Conservation (phyloP, 2,329 filamentous ascomycete species). For the Lomentospora prolificans region DNA sequence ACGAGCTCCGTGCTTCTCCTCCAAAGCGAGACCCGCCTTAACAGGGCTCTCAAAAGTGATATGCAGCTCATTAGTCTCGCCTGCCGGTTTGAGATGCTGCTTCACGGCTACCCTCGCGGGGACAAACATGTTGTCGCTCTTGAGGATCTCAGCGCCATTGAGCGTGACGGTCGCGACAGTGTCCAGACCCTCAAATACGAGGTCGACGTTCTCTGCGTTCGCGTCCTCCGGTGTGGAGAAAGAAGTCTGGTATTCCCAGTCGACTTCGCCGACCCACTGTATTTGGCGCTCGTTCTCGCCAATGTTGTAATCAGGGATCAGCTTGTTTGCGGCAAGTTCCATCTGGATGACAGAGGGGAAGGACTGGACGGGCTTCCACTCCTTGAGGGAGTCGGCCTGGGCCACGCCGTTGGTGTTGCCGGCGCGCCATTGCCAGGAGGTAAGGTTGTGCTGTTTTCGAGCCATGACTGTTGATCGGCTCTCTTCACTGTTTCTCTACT, state of each 20-base stretch:
- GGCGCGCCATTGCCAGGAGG: background rate
- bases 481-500: too few species aligned
- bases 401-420: background rate
- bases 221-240: slow-evolving; percentile 19
- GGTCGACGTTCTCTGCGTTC: slow-evolving; percentile 27
- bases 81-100: slow-evolving; percentile 23
- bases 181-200: slow-evolving; percentile 55
- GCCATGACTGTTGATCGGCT: too few species aligned
- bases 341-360: slow-evolving; percentile 28
- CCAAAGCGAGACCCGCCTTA: background rate
- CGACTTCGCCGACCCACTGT: slow-evolving; percentile 52
- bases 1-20: slow-evolving; percentile 35
- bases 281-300: slow-evolving; percentile 51
- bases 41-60: slow-evolving; percentile 38
- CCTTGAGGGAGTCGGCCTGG: background rate
- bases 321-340: slow-evolving; percentile 25
- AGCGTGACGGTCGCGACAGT: slow-evolving; percentile 51
- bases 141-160: slow-evolving; percentile 41
- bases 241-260: slow-evolving; percentile 45
- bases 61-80: slow-evolving; percentile 34
- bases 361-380: background rate
- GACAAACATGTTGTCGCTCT: slow-evolving; percentile 56
- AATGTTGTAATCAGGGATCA: slow-evolving; percentile 46
- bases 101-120: slow-evolving; percentile 44
- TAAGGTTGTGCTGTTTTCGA: background rate